Conservation (phyloP, 495 filamentous ascomycete genomes). For the Pyronema domesticum region DNA sequence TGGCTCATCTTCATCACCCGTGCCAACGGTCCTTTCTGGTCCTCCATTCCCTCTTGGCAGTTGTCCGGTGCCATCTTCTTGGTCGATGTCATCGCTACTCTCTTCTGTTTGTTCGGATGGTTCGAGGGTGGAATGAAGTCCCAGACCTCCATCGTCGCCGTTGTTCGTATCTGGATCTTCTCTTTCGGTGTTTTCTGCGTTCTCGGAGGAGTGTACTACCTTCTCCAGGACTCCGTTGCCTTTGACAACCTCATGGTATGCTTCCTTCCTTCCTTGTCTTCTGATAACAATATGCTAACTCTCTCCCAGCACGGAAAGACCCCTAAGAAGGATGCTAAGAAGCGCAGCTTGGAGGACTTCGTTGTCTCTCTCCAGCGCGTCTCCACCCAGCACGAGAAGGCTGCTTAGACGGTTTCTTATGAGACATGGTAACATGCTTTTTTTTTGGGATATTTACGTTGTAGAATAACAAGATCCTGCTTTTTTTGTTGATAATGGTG, state of each 20-base stretch:
- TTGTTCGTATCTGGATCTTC: conserved; percentile 78
- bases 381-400: conserved; percentile 68
- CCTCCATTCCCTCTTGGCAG: conserved; percentile 66
- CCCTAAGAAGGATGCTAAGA: conserved; percentile 52
- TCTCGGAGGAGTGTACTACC: conserved; percentile 38
- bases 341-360: conserved; percentile 70
- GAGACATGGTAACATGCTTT: no score
- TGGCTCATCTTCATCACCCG: conserved; percentile 95
- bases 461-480: no score
- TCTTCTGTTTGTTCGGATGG: conserved; percentile 69
- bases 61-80: conserved; percentile 54
- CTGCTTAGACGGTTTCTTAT: conserved; percentile 30
- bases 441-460: no score
- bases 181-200: conserved; percentile 72
- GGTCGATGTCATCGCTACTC: conserved; percentile 66
- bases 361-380: conserved; percentile 72
- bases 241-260: conserved; percentile 73
- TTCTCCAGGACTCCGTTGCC: conserved; percentile 53
- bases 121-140: conserved; percentile 44
- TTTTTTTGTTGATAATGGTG: no score
- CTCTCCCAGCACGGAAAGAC: conserved; percentile 48
- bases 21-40: conserved; percentile 74
- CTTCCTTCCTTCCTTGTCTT: background rate
- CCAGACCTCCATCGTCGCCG: conserved; percentile 53
- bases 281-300: background rate